phyloP scores from a whole-genome alignment of 2,329 filamentous ascomycete species.

The Aspergillus niger region DNA sequence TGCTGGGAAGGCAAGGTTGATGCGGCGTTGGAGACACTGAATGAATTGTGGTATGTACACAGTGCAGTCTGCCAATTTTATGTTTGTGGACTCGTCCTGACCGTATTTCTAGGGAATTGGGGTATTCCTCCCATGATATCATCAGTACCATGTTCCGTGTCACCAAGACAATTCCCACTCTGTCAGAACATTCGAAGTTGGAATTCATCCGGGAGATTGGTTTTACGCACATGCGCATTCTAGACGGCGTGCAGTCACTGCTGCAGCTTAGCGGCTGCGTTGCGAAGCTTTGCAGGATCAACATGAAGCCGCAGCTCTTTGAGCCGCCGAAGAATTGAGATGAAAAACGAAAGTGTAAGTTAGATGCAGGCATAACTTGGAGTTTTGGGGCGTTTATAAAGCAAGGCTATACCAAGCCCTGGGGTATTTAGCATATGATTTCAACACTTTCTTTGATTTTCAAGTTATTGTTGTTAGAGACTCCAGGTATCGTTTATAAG shows the following conservation, averaged over 20 bases:
- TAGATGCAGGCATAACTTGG: slow-evolving; percentile 25
- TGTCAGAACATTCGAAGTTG: slow-evolving; percentile 92
- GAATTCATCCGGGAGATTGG: slow-evolving; percentile 99
- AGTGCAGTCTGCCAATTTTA: neutral
- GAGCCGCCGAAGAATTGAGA: slow-evolving; percentile 43
- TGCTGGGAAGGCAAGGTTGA: slow-evolving; percentile 93
- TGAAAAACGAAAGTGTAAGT: neutral
- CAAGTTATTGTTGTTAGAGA: neutral
- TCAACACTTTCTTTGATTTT: neutral
- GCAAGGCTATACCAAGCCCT: neutral
- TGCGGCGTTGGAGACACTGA: slow-evolving; percentile 78
- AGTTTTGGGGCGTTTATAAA: slow-evolving; percentile 23
- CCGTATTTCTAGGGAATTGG: slow-evolving; percentile 61
- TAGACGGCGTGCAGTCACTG: slow-evolving; percentile 96
- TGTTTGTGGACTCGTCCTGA: neutral
- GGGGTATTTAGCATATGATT: slow-evolving; percentile 1
- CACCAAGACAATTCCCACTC: slow-evolving; percentile 88
- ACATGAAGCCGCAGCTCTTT: slow-evolving; percentile 91
- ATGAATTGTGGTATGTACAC: slow-evolving; percentile 74
- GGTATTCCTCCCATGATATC: slow-evolving; percentile 98
- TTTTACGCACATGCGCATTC: slow-evolving; percentile 97
- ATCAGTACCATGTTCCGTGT: slow-evolving; percentile 99
- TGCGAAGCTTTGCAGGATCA: slow-evolving; percentile 86
- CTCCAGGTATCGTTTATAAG: neutral
- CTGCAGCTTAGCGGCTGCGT: slow-evolving; percentile 92